These are phyloP conservation scores for Aspergillus niger DNA, from an alignment of 2,329 filamentous ascomycete species.

Conservation along the genomic window DNA sequence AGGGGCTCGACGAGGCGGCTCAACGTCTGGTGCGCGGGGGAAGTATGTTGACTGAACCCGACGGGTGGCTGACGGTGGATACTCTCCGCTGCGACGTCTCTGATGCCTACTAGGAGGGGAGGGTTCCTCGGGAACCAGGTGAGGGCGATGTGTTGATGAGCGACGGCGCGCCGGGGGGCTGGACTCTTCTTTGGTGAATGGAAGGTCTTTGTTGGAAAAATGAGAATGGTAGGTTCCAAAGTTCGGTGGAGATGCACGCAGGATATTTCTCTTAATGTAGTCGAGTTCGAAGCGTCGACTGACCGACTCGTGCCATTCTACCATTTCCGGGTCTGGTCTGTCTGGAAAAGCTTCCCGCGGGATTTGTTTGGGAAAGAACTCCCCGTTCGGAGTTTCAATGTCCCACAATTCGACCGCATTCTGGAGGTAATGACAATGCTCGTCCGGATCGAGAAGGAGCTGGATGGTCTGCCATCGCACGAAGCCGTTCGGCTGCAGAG, in stretches of 20 bases:
- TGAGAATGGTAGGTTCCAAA: slow-evolving; percentile 31
- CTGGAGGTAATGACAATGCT: slow-evolving; percentile 82
- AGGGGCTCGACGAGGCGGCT: slow-evolving; percentile 28
- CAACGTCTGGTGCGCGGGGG: slow-evolving; percentile 20
- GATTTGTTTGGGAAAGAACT: slow-evolving; percentile 59
- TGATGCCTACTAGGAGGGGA: slow-evolving; percentile 25
- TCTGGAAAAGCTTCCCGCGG: slow-evolving; percentile 72
- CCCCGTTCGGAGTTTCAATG: slow-evolving; percentile 69
- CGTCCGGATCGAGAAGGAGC: slow-evolving; percentile 80
- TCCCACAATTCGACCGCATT: slow-evolving; percentile 76
- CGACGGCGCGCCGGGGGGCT: slow-evolving; percentile 21
- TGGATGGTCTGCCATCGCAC: slow-evolving; percentile 94
- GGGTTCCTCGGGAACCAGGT: slow-evolving; percentile 24
- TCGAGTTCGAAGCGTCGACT: slow-evolving; percentile 69
- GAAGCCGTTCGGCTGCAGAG: slow-evolving; percentile 80
- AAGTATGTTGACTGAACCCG: slow-evolving; percentile 23
- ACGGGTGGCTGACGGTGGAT: slow-evolving; percentile 19
- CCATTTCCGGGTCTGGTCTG: slow-evolving; percentile 74
- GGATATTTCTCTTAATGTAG: slow-evolving; percentile 45
- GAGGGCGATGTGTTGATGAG: slow-evolving; percentile 19
- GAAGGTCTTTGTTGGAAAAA: slow-evolving; percentile 35
- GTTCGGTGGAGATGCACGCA: slow-evolving; percentile 36
- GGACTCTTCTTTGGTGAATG: slow-evolving; percentile 24
- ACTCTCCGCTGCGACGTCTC: slow-evolving; percentile 27
- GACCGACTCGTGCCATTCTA: slow-evolving; percentile 81